These are phyloP conservation scores for Diplodia sapinea DNA, from an alignment of 2,329 filamentous ascomycete species.

Conservation along the genomic window DNA sequence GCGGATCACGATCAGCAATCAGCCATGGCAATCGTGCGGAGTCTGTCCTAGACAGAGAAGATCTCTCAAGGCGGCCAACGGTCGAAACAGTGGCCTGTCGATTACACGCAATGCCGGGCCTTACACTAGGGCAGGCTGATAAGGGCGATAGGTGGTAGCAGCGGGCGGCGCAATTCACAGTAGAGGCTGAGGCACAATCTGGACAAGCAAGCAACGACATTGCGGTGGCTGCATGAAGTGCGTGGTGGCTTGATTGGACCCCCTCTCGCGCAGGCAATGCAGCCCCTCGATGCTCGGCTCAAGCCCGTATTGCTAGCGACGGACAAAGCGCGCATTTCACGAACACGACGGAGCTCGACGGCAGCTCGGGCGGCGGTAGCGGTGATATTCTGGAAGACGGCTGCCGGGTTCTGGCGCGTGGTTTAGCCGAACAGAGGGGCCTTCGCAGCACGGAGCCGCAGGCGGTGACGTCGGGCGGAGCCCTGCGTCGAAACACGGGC, in stretches of 20 bases:
- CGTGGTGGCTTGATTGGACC: constrained; percentile 15
- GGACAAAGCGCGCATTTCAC: constrained; percentile 11
- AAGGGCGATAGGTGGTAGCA: constrained; percentile 1
- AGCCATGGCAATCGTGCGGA: constrained; percentile 28
- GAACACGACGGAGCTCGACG: constrained; percentile 6
- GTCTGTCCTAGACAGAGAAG: constrained; percentile 10
- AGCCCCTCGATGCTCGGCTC: neutral
- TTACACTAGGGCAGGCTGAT: neutral
- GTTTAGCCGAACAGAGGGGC: constrained; percentile 11
- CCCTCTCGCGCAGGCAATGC: neutral
- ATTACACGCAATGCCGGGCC: neutral
- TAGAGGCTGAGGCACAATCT: neutral
- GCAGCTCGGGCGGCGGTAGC: constrained; percentile 9
- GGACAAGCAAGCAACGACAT: neutral
- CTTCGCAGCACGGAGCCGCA: neutral
- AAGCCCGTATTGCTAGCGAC: constrained; percentile 6
- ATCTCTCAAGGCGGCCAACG: constrained; percentile 20
- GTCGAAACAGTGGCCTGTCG: constrained; percentile 4
- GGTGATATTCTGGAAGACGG: constrained; percentile 19
- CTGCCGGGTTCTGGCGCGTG: constrained; percentile 6
- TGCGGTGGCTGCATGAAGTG: constrained; percentile 19
- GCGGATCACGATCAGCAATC: constrained; percentile 28
- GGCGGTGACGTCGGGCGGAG: constrained; percentile 14
- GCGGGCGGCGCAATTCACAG: neutral
- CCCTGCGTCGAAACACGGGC: constrained; percentile 13